These are phyloP conservation scores for Ganoderma meredithae DNA, from an alignment of 1,284 basidiomycete genomes.

Conservation along the genomic window DNA sequence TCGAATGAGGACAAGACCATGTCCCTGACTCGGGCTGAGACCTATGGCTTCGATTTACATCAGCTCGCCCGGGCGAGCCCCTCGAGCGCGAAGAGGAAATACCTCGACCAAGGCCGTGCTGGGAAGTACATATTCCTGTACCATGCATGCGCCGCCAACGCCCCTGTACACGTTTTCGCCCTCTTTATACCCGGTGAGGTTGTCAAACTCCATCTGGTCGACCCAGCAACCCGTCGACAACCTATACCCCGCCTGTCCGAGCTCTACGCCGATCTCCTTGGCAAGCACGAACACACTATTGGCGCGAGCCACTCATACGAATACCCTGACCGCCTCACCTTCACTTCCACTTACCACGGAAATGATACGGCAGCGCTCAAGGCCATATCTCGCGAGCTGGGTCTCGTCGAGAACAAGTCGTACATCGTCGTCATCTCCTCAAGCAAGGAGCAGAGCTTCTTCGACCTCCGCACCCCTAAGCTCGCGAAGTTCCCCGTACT, in stretches of 20 bases:
- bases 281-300: constrained; percentile 53
- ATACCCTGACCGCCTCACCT: constrained; percentile 79
- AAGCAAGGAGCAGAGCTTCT: constrained; percentile 85
- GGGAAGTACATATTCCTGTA: constrained; percentile 93
- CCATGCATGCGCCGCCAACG: constrained; percentile 80
- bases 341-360: constrained; percentile 81
- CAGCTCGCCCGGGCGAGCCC: constrained; percentile 78
- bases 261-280: constrained; percentile 68
- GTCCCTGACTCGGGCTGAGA: constrained; percentile 87
- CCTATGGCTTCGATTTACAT: constrained; percentile 84
- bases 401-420: constrained; percentile 72
- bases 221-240: constrained; percentile 87
- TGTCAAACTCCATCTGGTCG: constrained; percentile 89
- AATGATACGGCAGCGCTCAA: constrained; percentile 85
- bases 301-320: constrained; percentile 58
- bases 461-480: constrained; percentile 78
- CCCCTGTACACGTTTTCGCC: constrained; percentile 89
- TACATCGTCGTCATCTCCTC: constrained; percentile 88
- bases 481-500: constrained; percentile 89
- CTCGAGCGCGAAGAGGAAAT: constrained; percentile 70
- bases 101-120: constrained; percentile 79
- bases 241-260: constrained; percentile 81
- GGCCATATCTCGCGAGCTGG: constrained; percentile 90
- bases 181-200: constrained; percentile 82
- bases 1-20: constrained; percentile 70